Evolutionary conservation across 176 grass and related monocot species (phyloP), one percentile per base, ranked within the genome.

Genomic region (Eragrostis curvula): DNA sequence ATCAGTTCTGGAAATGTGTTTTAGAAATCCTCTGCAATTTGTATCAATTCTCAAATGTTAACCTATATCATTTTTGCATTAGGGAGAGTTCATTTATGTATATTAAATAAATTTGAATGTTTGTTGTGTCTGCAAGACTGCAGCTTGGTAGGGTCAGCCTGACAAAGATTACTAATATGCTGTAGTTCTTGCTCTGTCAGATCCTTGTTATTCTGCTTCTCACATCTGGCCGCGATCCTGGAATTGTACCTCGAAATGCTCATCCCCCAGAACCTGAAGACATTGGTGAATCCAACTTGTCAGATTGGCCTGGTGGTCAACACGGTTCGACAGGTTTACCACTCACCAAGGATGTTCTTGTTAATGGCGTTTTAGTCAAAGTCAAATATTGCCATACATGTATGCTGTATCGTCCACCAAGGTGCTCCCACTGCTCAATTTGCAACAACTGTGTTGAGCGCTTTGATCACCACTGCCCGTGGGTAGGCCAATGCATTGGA

Each of bases 361-460:
- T 94, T 18, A 94, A 91, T 89, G 86, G 86, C 46, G 84, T 91
- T 70, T 55, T 78, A 29, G 89, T 94, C 76, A 94, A 89, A 78
- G 89, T 94, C 52, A 94, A 89, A 73, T 94, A 94, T 74, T 94
- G 89, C 56, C 84, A 91, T 87, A 94, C 92, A 82, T 94, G 89
- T 85, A 94, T 94, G 92, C 63, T 94, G 17, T 94, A 94, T 84
- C 92, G 92, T 69, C 92, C 92, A n/a, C 92, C 92, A 62, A 90
- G 92, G 78, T 94, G 92, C 77, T 94, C 87, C 46, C 87, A 89
- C 75, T 89, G 87, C 64, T 89, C 87, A 89, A 85, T 89, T 71
- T 89, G 87, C 82, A 89, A 89, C 82, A 89, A 81, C 53, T 89
- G 87, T 48, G 82, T 89, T 12, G 87, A 89, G 75, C 86, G 92